Base-by-base conservation (phyloP, 1,139 yeast genomes). In the Chernovozyma aurita region DNA sequence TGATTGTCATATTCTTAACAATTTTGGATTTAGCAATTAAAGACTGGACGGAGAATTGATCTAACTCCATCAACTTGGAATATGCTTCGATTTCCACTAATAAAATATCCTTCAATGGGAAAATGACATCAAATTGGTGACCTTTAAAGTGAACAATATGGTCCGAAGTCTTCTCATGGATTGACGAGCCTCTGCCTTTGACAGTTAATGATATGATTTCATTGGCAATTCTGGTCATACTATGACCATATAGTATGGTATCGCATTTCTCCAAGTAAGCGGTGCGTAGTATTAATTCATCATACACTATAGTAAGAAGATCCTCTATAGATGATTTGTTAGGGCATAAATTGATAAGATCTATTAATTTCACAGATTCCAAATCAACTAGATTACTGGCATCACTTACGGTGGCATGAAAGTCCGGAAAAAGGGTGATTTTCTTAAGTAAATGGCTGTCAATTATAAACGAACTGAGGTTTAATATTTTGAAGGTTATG, bases 201-300 rank as follows among this genome's bases (percentile, higher is more conserved):
- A 90, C 90, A 0, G 95, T 82, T 39, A 84, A 63, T 0, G 95
- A 73, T 24, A 92, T 67, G 18, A 86, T 78, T 40, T 80, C 80
- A 47, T 84, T 87, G 1, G 97, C 95, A 13, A 90, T 55, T 36
- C 81, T 71, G 1, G 95, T 85, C 90, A 86, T 85, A 15, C 86
- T 78, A 51, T 84, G 85, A 1, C 94, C 87, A 61, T 78, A 80
- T 3, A 87, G 42, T 1, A 88, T 64, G 4, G 85, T 74, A 15
- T 73, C 67, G 42, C 81, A 76, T 0, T 59, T 55, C 24, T 66
- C 59, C 13, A 61, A 55, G 13, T 49, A 48, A 0, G 90, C 85
- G 16, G 72, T 62, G 29, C 65, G 57, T 30, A 70, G 52, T 3
- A 82, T 58, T 2, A 82, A 50, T 33, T 72, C 74, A 13, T 69